Percentiles rank a stretch among this genome's conserved stretches.
These are phyloP conservation scores for Neoascochyta sp. DNA, from an alignment of 2,329 filamentous ascomycete genomes.

Conservation along the genomic window DNA sequence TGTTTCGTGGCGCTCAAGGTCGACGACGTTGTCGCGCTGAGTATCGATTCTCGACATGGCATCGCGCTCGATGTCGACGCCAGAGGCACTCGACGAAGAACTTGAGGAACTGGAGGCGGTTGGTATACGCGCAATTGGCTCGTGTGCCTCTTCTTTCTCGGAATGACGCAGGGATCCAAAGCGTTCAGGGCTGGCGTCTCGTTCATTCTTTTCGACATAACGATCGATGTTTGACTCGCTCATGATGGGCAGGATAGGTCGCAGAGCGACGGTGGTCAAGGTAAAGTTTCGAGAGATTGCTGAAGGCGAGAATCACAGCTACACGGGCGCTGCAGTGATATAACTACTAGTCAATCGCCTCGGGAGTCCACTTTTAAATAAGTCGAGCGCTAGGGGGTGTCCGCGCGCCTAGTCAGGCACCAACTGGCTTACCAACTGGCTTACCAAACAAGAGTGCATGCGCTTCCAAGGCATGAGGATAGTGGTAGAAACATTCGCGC, in stretches of 20 bases:
- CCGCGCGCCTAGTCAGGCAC: slow-evolving; percentile 5
- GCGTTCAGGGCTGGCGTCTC: slow-evolving; percentile 49
- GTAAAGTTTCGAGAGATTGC: too few relatives aligned
- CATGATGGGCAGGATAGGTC: slow-evolving; percentile 28
- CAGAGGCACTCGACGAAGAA: slow-evolving; percentile 42
- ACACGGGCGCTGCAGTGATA: slow-evolving; percentile 3
- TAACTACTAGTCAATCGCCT: slow-evolving; percentile 1
- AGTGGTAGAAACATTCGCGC: too few relatives aligned
- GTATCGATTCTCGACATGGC: slow-evolving; percentile 61
- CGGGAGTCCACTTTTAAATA: slow-evolving; percentile 2
- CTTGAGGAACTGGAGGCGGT: slow-evolving; percentile 51
- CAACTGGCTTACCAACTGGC: too few relatives aligned
- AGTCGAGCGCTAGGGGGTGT: slow-evolving; percentile 9
- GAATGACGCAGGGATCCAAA: slow-evolving; percentile 39
- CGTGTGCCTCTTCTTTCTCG: slow-evolving; percentile 41
- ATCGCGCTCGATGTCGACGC: slow-evolving; percentile 40
- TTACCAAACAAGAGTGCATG: too few relatives aligned
- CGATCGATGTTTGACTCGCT: slow-evolving; percentile 51
- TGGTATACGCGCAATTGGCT: slow-evolving; percentile 55
- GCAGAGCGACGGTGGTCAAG: slow-evolving; percentile 1
- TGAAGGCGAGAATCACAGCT: neutral
- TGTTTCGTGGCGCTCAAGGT: slow-evolving; percentile 64
- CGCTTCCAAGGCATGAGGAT: too few relatives aligned
- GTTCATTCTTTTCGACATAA: slow-evolving; percentile 53
- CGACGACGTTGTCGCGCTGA: slow-evolving; percentile 51